Percentiles rank a stretch among this genome's conserved stretches.
Conservation (phyloP, 202 grass and related monocot genomes). For the Setaria viridis region DNA sequence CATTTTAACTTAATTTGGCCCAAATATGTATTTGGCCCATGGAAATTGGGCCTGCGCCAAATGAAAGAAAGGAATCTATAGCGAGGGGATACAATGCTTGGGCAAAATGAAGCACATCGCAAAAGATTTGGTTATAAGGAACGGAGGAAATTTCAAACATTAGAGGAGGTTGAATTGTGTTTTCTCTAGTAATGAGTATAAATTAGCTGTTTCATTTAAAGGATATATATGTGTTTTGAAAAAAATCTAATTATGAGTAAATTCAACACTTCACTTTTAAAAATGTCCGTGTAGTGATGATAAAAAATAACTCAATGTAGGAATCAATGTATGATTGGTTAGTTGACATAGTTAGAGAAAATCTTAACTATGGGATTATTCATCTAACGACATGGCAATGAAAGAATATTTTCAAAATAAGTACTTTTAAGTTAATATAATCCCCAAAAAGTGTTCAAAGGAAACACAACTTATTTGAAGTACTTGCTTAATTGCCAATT, state of each 20-base stretch:
- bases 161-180: not conserved
- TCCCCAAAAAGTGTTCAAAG: not conserved
- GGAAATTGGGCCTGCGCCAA: not conserved
- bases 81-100: not conserved
- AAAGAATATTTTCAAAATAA: too few relatives aligned
- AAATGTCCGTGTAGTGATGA: not conserved
- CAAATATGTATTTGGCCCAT: not conserved
- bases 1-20: not conserved
- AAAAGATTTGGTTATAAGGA: not conserved
- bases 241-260: not conserved
- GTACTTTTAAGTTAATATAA: not conserved
- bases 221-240: not conserved
- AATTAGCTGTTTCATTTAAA: not conserved
- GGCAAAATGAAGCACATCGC: too few relatives aligned
- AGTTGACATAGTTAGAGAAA: not conserved
- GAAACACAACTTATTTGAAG: not conserved
- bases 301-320: not conserved
- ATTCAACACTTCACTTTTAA: not conserved
- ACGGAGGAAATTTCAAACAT: not conserved
- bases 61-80: not conserved
- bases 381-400: not conserved
- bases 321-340: not conserved
- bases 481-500: not conserved
- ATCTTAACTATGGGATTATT: not conserved
- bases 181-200: not conserved